Evolutionary conservation across 75 land plant genomes (phyloP).

Genomic region (Selaginella moellendorffii): DNA sequence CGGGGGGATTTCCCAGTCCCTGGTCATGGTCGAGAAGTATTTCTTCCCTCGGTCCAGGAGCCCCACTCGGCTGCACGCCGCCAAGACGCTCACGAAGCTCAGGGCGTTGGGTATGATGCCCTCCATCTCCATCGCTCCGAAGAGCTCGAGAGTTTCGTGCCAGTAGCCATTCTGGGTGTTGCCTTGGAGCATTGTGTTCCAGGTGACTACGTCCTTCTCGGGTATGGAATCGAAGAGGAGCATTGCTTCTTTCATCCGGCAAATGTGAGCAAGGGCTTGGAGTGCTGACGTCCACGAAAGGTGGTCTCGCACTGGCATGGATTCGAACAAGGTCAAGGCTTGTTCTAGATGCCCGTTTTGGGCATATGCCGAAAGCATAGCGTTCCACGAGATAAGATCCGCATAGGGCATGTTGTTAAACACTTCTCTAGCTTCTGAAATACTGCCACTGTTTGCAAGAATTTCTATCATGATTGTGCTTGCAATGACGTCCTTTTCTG

Average conservation of each 20-base stretch:
- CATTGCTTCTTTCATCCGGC: background rate
- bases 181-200: background rate
- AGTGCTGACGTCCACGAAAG: background rate
- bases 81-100: background rate
- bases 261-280: background rate
- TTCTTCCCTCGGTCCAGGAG: background rate
- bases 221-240: background rate
- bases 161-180: background rate
- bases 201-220: background rate
- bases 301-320: background rate
- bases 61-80: background rate
- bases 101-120: background rate
- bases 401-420: background rate
- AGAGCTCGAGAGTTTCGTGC: background rate
- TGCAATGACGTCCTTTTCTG: background rate
- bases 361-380: slow-evolving; percentile 2
- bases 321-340: background rate
- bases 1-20: background rate
- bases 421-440: background rate
- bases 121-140: background rate
- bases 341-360: background rate
- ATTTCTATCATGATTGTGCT: background rate
- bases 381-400: background rate
- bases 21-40: background rate
- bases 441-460: background rate